Conservation (phyloP, 2,329 filamentous ascomycete genomes). For the Hypoxylon sp. region DNA sequence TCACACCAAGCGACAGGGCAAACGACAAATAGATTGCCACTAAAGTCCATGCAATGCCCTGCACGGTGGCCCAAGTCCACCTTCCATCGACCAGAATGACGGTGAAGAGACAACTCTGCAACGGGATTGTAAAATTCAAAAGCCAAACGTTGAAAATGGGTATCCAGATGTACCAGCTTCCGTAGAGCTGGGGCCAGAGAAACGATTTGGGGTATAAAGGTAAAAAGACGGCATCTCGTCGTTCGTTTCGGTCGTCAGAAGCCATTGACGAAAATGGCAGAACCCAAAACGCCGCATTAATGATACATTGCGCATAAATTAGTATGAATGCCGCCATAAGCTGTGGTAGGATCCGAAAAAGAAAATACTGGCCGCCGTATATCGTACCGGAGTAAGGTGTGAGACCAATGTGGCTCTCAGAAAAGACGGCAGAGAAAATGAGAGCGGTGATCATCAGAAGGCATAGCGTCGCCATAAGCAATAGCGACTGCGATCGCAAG, state of each 20-base stretch:
- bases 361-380: conserved; percentile 81
- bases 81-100: conserved; percentile 65
- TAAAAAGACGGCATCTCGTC: conserved; percentile 75
- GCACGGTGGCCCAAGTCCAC: conserved; percentile 85
- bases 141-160: conserved; percentile 80
- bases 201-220: conserved; percentile 78
- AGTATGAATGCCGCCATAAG: conserved; percentile 77
- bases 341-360: conserved; percentile 87
- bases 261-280: conserved; percentile 84
- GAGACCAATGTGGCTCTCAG: conserved; percentile 71
- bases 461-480: conserved; percentile 69
- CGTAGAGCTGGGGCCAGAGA: conserved; percentile 67
- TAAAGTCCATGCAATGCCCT: conserved; percentile 81
- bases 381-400: conserved; percentile 73
- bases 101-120: conserved; percentile 82
- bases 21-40: conserved; percentile 79
- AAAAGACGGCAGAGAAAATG: conserved; percentile 78
- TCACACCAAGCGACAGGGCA: conserved; percentile 65
- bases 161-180: conserved; percentile 74
- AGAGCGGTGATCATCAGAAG: conserved; percentile 78
- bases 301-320: conserved; percentile 81
- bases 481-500: conserved; percentile 74
- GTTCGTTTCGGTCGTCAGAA: conserved; percentile 67
- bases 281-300: conserved; percentile 79
- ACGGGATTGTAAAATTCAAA: conserved; percentile 80